Base-by-base conservation (phyloP, 495 filamentous ascomycete genomes). In the Hypoxylon intermedium region DNA sequence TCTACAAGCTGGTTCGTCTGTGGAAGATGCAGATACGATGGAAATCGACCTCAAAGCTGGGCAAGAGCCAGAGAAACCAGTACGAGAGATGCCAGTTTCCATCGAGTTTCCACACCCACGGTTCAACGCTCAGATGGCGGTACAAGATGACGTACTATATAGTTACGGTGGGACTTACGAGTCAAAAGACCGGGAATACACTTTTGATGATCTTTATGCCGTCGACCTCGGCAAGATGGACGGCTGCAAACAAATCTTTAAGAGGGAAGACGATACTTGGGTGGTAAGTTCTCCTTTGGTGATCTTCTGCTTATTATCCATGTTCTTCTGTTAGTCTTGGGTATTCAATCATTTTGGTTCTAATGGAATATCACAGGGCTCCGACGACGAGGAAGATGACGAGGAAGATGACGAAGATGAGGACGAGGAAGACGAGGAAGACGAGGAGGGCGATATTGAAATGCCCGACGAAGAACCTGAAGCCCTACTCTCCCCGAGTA, bases 141-240 rank as follows among this genome's bases (percentile, higher is more conserved):
- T 98, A 6, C 92, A 97, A 74, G 90, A 91, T 49, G 94, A 98
- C 74, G 83, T 89, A 11, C 78, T 98, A 0, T 98, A 94, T 68
- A 89, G 97, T 19, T 96, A 93, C 67, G 92, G 94, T 15, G 94
- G 94, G 11, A 98, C 92, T 0, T 96, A 89, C 65, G 94, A 98
- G 68, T 92, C 93, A 73, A 93, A 89, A 16, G 94, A 98, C 67
- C 83, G 89, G 13, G 94, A 98, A 71, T 96, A 89, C 66, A 96
- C 89, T 1, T 95, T 96, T 74, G 92, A 97, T 69, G 93, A 98
- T 65, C 79, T 97, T 80, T 93, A 91, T 69, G 88, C 90, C 7
- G 87, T 98, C 61, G 91, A 98, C 69, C 80, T 98, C 28, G 92
- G 87, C 44, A 95, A 93, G 72, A 76, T 98, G 53, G 93, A 98